Conservation (phyloP, 2,329 filamentous ascomycete species). For the Paraphoma sp. region DNA sequence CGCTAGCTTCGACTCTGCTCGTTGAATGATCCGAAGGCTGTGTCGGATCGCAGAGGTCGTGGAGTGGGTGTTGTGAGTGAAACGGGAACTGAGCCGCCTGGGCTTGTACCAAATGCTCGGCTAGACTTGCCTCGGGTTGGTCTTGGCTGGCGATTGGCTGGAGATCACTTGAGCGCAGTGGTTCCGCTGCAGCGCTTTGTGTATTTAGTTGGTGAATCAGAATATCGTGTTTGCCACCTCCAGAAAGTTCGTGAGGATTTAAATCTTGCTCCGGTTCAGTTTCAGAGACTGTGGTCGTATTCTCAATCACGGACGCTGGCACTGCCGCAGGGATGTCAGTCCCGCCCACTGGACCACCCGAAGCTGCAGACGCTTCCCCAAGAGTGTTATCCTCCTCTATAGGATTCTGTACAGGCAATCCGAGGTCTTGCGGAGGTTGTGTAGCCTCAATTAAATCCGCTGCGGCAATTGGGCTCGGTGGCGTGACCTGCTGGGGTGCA, state of each 20-base stretch:
- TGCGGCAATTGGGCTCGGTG: background rate
- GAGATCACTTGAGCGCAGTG: background rate
- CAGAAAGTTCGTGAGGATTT: background rate
- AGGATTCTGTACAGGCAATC: background rate
- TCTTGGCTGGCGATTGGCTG: constrained; percentile 1
- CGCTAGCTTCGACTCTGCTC: background rate
- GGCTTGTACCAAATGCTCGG: constrained; percentile 13
- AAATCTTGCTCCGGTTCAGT: no score
- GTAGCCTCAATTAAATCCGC: background rate
- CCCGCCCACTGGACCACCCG: no score
- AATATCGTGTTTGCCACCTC: background rate
- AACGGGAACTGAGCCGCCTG: constrained; percentile 19
- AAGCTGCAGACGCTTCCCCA: no score
- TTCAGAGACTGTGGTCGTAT: no score
- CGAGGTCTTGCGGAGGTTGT: background rate
- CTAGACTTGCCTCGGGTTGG: constrained; percentile 6
- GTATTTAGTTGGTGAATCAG: background rate
- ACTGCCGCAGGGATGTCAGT: no score
- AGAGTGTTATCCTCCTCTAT: background rate
- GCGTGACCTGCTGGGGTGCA: background rate
- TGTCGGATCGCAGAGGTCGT: background rate
- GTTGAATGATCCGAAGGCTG: background rate
- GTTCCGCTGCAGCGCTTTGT: background rate
- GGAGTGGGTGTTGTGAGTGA: constrained; percentile 14
- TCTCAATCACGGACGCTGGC: no score